Evolutionary conservation across 2,329 filamentous ascomycete species (phyloP).

Genomic region (Exophiala sp.): DNA sequence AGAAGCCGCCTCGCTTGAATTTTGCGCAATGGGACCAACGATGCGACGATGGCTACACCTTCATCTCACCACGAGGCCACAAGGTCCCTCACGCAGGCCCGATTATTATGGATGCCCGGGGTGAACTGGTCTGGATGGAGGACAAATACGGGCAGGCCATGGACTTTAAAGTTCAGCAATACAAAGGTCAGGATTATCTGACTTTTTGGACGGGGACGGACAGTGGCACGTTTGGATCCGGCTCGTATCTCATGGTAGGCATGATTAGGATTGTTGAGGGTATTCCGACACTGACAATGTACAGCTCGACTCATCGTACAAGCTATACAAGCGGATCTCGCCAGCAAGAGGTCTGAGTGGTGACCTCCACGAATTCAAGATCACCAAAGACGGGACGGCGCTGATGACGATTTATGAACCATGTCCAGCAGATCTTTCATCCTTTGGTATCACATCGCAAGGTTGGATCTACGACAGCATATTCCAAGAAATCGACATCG

Average conservation of each 20-base stretch:
- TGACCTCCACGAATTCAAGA: conserved; percentile 26
- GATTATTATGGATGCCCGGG: conserved; percentile 42
- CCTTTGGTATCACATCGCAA: conserved; percentile 29
- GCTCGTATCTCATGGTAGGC: conserved; percentile 41
- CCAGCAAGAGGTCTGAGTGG: conserved; percentile 23
- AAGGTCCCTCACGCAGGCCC: conserved; percentile 36
- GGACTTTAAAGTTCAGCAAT: conserved; percentile 43
- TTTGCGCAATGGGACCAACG: conserved; percentile 26
- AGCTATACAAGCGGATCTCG: conserved; percentile 16
- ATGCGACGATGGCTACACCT: conserved; percentile 40
- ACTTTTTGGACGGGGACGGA: conserved; percentile 47
- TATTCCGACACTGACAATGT: not conserved
- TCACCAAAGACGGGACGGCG: conserved; percentile 20
- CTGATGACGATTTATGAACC: conserved; percentile 23
- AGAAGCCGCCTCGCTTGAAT: conserved; percentile 24
- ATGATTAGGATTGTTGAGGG: not conserved
- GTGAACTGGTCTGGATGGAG: conserved; percentile 42
- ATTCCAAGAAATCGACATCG: conserved; percentile 45
- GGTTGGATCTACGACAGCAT: conserved; percentile 40
- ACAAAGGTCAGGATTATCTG: conserved; percentile 40
- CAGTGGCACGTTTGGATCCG: conserved; percentile 44
- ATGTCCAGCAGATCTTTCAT: conserved; percentile 16
- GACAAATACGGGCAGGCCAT: conserved; percentile 37
- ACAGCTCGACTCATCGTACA: conserved; percentile 25
- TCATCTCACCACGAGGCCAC: conserved; percentile 39